Conservation (phyloP, 768 basidiomycete genomes). For the Serendipita sp. region DNA sequence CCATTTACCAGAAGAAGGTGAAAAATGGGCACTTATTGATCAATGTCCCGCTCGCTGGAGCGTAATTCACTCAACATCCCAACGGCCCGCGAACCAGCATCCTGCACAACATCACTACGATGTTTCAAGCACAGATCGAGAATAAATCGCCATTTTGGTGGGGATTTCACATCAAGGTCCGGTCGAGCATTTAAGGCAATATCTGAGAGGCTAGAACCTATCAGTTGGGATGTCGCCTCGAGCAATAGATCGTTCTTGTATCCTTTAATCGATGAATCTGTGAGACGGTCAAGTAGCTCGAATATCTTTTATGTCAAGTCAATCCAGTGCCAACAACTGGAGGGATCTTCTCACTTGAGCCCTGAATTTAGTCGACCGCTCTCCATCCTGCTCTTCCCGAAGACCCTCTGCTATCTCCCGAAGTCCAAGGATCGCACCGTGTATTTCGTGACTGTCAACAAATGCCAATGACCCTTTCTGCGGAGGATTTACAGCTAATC, state of each 20-base stretch:
- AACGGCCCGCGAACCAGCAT: constrained; percentile 58
- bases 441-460: constrained; percentile 52
- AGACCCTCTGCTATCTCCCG: constrained; percentile 56
- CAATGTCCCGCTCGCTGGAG: constrained; percentile 45
- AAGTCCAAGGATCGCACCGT: constrained; percentile 66
- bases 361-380: constrained; percentile 21
- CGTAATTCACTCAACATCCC: constrained; percentile 48
- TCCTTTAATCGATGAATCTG: constrained; percentile 42
- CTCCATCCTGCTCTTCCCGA: constrained; percentile 19
- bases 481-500: constrained; percentile 11
- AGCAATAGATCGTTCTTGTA: constrained; percentile 58
- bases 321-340: neutral
- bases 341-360: constrained; percentile 30
- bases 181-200: constrained; percentile 26
- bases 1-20: constrained; percentile 4
- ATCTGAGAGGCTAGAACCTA: constrained; percentile 47
- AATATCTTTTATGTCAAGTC: constrained; percentile 38
- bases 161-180: constrained; percentile 24
- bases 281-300: constrained; percentile 34
- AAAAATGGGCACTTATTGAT: constrained; percentile 45
- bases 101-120: constrained; percentile 45
- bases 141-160: constrained; percentile 49
- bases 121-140: constrained; percentile 61
- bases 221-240: constrained; percentile 52
- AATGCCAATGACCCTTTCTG: constrained; percentile 45